Conservation (phyloP, 352 stramenopile genomes). For the Vaucheria bursata region DNA sequence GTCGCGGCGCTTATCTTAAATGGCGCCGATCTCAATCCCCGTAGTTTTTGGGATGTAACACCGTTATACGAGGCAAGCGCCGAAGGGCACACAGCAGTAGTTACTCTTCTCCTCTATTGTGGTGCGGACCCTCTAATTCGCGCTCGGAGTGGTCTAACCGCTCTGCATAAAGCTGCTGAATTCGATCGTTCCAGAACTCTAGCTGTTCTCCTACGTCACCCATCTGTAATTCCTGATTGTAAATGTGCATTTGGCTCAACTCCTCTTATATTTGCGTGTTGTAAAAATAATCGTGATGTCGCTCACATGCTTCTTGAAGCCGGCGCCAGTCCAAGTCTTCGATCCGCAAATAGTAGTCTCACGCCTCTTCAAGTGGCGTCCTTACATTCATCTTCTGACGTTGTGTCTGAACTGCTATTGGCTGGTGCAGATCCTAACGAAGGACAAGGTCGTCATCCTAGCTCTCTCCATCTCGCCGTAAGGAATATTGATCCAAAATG, state of each 20-base stretch:
- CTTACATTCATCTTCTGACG: neutral
- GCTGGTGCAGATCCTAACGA: neutral
- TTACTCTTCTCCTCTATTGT: constrained; percentile 5
- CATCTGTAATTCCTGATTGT: neutral
- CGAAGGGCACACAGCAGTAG: constrained; percentile 5
- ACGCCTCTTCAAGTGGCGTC: neutral
- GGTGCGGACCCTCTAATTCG: neutral
- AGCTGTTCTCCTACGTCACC: neutral
- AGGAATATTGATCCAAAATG: neutral
- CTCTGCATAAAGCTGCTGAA: constrained; percentile 4
- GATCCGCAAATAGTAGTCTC: neutral
- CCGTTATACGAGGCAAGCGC: neutral
- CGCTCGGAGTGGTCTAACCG: neutral
- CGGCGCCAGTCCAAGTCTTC: neutral
- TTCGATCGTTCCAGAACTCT: neutral
- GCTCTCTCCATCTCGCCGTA: neutral
- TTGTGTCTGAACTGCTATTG: neutral
- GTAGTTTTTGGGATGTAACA: constrained; percentile 1
- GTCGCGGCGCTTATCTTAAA: neutral
- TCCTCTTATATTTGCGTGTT: neutral
- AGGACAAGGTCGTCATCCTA: neutral
- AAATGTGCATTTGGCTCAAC: neutral
- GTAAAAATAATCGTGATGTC: neutral
- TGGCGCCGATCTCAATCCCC: neutral
- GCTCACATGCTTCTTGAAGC: neutral